Base-by-base conservation (phyloP, 2,329 filamentous ascomycete species). In the Phoma herbarum region DNA sequence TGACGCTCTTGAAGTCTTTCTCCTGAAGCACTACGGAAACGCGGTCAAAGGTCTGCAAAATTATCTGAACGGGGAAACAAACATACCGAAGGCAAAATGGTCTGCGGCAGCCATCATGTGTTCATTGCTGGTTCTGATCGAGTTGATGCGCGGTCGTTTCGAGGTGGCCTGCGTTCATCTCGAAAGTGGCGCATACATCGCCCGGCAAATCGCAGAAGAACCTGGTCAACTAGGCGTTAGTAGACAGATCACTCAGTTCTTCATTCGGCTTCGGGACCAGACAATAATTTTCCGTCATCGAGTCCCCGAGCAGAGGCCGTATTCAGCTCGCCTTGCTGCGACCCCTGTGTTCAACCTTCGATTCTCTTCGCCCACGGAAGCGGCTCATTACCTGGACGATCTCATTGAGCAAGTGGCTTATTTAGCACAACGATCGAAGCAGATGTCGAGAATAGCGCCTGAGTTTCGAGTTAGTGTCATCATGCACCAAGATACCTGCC, bases 21-120 rank as follows among this genome's bases (percentile, higher is more conserved):
- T 60, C 16, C 33, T 60, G 2, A 50, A 45, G 29, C 58, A 57
- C 18, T 53, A 60, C 18, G 53, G 52, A 16, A 39, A 26, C 20
- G 53, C 58, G 8, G 26, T 57, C 29, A 52, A 39, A 28, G 49
- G 44, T 18, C 33, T 60, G 20, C 48, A 57, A 35, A 23, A 16
- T 11, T 28, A 42, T 26, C 45, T 53, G 2, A 18, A 18, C 4
- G 45, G 33, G 10, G 12, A 22, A 4, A 10, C 16, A 9, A 37
- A 45, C 4, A 18, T 45, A 16, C 9, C 37, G 20, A 33, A 18
- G 29, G 18, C 53, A 2, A 51, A 57, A 2, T 22, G 22, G 18
- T 43, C 52, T 12, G 33, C 33, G 11, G 44, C 53, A 10, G 49
- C 29, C 1, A 51, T 45, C 10, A 60, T 57, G 52, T 53, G 53